Base-by-base conservation (phyloP, 371 early-diverging fungal species). In the Saksenaea oblongispora region DNA sequence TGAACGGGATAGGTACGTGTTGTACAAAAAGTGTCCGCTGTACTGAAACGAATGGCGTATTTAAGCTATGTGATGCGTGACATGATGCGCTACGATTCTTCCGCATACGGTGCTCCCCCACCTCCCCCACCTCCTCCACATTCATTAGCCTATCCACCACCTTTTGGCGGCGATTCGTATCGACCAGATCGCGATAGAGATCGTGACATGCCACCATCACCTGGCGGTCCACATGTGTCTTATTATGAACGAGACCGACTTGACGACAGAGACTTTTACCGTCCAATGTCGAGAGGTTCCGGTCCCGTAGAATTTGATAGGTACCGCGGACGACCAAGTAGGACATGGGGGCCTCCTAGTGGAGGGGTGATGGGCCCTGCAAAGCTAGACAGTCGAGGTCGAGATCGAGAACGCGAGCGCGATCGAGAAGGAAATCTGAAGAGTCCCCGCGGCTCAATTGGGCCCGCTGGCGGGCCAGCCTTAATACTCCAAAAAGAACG, bases 131-230 rank as follows among this genome's bases (percentile, higher is more conserved):
- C 59, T 62, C 39, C 69, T 58, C 3, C 64, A n/a, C 35, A 51
- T 35, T 61, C 47, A 61, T 34, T 22, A 27, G 57, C 64, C 4
- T 53, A 35, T 15, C 54, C 67, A 31, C 51, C 59, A 14, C 71
- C 77, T 13, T 81, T 73, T 66, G 75, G 76, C 15, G 76, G 76
- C 1, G 82, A 82, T 42, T 76, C 82, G 5, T 82, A 82, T 28
- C 66, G 83, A 59, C 83, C 79, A 22, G 80, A 76, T 24, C 66
- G 79, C 31, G 73, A 74, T 14, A 67, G 74, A 56, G 80, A 82
- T 28, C 73, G 81, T n/a, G 70, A 72, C 37, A 63, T 74, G 47
- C 71, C 71, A 10, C 74, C 70, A 17, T 75, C 80, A 11, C 71
- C 79, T 8, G 70, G 64, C 0, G 65, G 71, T n/a, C 66, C 70